These are phyloP conservation scores for Acrocalymma vagum DNA, from an alignment of 2,329 filamentous ascomycete species.

Conservation along the genomic window DNA sequence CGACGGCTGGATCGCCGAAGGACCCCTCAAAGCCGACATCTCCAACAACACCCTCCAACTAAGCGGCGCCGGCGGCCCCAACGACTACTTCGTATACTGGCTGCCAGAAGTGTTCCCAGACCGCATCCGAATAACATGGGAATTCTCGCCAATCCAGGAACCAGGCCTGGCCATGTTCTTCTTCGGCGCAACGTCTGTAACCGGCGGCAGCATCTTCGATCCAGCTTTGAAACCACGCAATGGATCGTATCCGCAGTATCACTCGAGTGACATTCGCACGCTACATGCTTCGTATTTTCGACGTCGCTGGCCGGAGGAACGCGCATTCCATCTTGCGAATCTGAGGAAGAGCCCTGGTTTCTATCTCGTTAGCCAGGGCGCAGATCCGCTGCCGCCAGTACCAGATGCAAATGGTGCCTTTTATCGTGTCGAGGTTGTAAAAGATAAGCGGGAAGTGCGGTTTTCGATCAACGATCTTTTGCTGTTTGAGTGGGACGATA, in stretches of 20 bases:
- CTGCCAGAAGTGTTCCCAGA: conserved; percentile 42
- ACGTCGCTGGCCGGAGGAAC: conserved; percentile 32
- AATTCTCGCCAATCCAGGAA: conserved; percentile 40
- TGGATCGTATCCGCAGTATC: conserved; percentile 34
- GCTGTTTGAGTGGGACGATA: conserved; percentile 37
- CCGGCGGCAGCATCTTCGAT: conserved; percentile 39
- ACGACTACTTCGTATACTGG: conserved; percentile 46
- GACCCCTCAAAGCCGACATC: conserved; percentile 31
- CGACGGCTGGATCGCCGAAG: conserved; percentile 42
- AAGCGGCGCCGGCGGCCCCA: conserved; percentile 28
- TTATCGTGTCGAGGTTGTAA: conserved; percentile 41
- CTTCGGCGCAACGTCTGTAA: conserved; percentile 38
- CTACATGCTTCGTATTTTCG: conserved; percentile 31
- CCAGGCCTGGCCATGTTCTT: conserved; percentile 47
- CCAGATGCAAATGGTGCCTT: conserved; percentile 37
- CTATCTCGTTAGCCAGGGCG: conserved; percentile 36
- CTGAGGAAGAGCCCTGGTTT: conserved; percentile 43
- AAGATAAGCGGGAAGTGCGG: conserved; percentile 36
- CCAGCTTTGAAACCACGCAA: conserved; percentile 31
- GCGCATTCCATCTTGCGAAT: conserved; percentile 39
- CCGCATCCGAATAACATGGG: conserved; percentile 42
- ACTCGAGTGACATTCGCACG: conserved; percentile 26
- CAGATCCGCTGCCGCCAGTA: conserved; percentile 39
- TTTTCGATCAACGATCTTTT: conserved; percentile 39
- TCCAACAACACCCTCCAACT: conserved; percentile 38